Conservation (phyloP, 345 rosid genomes). For the Gossypium sturtianum region DNA sequence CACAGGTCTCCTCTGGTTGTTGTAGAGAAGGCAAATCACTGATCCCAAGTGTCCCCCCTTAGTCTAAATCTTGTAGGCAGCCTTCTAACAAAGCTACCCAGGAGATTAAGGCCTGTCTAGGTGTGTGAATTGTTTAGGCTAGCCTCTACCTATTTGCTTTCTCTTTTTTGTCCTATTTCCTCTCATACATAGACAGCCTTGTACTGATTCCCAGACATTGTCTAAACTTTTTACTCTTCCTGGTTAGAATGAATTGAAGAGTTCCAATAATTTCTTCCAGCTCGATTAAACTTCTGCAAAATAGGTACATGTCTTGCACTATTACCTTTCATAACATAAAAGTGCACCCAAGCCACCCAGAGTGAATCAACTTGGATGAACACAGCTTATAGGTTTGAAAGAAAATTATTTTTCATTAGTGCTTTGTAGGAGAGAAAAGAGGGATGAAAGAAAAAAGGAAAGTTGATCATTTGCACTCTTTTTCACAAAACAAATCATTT, state of each 20-base stretch:
- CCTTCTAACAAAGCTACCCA: not conserved
- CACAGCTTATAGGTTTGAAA: not conserved
- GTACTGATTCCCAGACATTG: too few relatives aligned
- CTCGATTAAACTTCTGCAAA: not conserved
- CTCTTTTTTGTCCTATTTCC: not conserved
- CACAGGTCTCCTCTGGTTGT: not conserved
- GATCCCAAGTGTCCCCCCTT: not conserved
- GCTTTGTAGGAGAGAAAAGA: not conserved
- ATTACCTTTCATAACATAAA: not conserved
- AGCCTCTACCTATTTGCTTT: not conserved
- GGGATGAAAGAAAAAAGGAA: not conserved
- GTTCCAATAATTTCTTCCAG: not conserved
- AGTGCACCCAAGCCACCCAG: not conserved
- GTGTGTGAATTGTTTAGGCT: not conserved
- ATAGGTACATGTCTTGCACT: not conserved
- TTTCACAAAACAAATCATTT: not conserved
- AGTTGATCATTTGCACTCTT: not conserved
- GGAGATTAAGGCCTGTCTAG: not conserved
- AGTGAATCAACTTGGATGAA: not conserved
- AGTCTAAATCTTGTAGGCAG: not conserved
- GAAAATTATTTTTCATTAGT: not conserved
- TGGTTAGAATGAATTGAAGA: not conserved
- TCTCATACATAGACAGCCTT: not conserved
- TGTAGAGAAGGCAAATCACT: not conserved
- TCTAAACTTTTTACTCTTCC: too few relatives aligned